phyloP scores from a whole-genome alignment of 2,329 filamentous ascomycete species.

The Alternaria rosae region DNA sequence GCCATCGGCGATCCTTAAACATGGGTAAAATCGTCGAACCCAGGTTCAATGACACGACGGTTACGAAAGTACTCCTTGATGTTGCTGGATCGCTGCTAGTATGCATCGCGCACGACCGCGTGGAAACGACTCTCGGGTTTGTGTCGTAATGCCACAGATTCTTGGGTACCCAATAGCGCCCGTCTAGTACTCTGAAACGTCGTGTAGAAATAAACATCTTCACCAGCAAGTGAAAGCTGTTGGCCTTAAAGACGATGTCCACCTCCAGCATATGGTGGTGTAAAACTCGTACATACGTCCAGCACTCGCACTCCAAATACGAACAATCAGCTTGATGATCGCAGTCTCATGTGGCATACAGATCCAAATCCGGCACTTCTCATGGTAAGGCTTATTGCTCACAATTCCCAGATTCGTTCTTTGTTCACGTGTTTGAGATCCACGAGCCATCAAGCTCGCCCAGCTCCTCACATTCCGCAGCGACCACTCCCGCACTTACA shows the following conservation, averaged over 20 bases:
- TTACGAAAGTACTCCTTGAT: background rate
- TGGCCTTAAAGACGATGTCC: constrained; percentile 17
- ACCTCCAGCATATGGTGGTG: constrained; percentile 8
- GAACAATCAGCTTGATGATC: constrained; percentile 10
- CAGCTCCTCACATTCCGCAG: constrained; percentile 7
- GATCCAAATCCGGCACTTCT: background rate
- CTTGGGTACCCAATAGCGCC: constrained; percentile 1
- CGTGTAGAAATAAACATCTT: constrained; percentile 25
- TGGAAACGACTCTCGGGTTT: constrained; percentile 22
- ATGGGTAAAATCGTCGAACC: background rate
- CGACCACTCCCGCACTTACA: constrained; percentile 7
- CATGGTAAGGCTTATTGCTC: background rate
- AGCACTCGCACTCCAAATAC: constrained; percentile 13
- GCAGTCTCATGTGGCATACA: background rate
- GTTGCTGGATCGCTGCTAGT: background rate
- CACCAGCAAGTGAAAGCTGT: constrained; percentile 26
- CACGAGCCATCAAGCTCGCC: background rate
- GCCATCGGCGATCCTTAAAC: background rate
- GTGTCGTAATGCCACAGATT: constrained; percentile 11
- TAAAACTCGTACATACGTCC: constrained; percentile 40
- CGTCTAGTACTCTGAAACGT: constrained; percentile 27
- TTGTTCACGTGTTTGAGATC: constrained; percentile 1
- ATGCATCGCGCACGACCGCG: constrained; percentile 17
- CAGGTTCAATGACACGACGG: background rate
- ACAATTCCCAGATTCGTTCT: background rate